Conservation (phyloP, 2,329 filamentous ascomycete genomes). For the Capronia epimyces region DNA sequence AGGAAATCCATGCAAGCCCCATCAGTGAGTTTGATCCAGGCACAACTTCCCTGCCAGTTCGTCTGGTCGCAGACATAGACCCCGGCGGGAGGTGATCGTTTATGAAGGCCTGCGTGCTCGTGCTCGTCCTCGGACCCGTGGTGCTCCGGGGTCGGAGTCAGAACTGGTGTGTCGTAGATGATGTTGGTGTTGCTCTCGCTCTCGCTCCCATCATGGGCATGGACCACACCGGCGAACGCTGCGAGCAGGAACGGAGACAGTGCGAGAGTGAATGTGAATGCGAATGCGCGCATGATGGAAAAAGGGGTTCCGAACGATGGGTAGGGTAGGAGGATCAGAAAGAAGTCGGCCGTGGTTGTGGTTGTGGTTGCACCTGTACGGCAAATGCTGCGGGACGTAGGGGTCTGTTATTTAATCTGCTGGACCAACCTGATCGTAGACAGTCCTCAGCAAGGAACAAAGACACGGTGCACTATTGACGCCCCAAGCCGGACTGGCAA, state of each 20-base stretch:
- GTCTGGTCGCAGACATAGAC: constrained; percentile 11
- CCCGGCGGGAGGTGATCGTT: neutral
- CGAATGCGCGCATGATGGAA: neutral
- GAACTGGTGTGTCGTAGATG: neutral
- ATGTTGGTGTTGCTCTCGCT: too few relatives aligned
- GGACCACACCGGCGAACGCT: neutral
- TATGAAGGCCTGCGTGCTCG: neutral
- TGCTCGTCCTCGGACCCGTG: too few relatives aligned
- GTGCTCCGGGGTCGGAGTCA: neutral
- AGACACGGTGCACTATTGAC: constrained; percentile 2
- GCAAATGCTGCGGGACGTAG: too few relatives aligned
- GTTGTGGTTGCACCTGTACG: too few relatives aligned
- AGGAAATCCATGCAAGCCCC: constrained; percentile 9
- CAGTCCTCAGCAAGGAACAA: neutral
- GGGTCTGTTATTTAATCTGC: neutral
- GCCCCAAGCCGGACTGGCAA: neutral
- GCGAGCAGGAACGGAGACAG: neutral
- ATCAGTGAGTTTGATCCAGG: neutral
- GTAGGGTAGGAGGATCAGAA: too few relatives aligned
- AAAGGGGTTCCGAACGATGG: neutral
- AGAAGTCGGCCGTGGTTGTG: too few relatives aligned
- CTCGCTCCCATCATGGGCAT: neutral
- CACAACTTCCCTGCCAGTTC: constrained; percentile 13
- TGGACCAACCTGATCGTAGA: neutral
- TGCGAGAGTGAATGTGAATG: neutral